These are phyloP conservation scores for Trichoderma arundinaceum DNA, from an alignment of 2,329 filamentous ascomycete species.

Conservation along the genomic window DNA sequence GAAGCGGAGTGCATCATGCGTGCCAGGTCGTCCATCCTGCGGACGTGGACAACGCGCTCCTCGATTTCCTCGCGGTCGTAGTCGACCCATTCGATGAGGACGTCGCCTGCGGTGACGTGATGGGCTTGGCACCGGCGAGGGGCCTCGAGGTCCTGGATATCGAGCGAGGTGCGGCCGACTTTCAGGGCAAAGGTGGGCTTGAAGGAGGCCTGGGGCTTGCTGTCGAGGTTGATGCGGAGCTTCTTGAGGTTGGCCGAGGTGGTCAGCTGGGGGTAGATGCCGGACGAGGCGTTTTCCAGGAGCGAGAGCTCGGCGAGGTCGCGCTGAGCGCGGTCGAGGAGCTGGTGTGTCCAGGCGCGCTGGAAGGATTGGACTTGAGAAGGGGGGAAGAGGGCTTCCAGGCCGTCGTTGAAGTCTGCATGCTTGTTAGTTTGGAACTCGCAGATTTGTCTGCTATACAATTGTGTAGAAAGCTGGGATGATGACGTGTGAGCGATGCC, in stretches of 20 bases:
- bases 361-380: conserved; percentile 50
- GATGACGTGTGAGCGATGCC: background rate
- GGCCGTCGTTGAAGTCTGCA: conserved; percentile 54
- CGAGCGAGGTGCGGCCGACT: conserved; percentile 45
- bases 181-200: conserved; percentile 51
- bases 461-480: background rate
- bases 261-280: conserved; percentile 51
- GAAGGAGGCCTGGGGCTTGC: conserved; percentile 48
- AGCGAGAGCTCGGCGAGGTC: conserved; percentile 50
- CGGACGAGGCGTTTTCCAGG: conserved; percentile 50
- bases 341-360: conserved; percentile 54
- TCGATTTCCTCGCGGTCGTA: conserved; percentile 52
- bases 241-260: conserved; percentile 52
- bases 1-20: conserved; percentile 55
- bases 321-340: conserved; percentile 52
- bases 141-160: conserved; percentile 29
- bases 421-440: background rate
- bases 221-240: conserved; percentile 54
- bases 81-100: conserved; percentile 53
- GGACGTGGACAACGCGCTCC: conserved; percentile 50
- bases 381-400: conserved; percentile 54
- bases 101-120: conserved; percentile 44
- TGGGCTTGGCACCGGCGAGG: conserved; percentile 42
- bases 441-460: no score
- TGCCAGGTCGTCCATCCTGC: conserved; percentile 54